phyloP scores from a whole-genome alignment of 306 rosid species.

The Trifolium fragiferum region DNA sequence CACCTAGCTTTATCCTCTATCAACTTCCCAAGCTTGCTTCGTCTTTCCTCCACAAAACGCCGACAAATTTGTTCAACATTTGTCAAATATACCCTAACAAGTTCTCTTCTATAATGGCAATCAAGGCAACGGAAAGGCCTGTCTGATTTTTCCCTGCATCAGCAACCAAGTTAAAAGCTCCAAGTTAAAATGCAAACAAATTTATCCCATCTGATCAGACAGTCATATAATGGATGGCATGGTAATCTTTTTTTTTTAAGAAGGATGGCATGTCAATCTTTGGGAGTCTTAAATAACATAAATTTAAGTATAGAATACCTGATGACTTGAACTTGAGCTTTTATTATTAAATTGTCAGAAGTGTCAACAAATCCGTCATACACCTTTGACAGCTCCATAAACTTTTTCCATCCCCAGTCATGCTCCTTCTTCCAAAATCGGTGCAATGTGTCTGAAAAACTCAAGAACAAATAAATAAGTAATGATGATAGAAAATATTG shows the following conservation, averaged over 20 bases:
- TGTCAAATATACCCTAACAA: conserved; percentile 96
- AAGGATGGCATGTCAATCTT: not conserved
- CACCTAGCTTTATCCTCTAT: conserved; percentile 95
- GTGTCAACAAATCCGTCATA: conserved; percentile 93
- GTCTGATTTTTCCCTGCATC: conserved; percentile 86
- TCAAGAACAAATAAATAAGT: conserved; percentile 38
- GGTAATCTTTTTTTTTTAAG: not conserved
- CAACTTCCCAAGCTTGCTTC: conserved; percentile 89
- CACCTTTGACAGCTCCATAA: conserved; percentile 97
- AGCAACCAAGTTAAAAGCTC: conserved; percentile 44
- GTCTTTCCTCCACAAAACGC: conserved; percentile 95
- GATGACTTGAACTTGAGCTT: conserved; percentile 99
- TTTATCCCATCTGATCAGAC: not conserved
- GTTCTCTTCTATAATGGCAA: conserved; percentile 98
- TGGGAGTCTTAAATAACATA: conserved; percentile 18
- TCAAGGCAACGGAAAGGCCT: conserved; percentile 98
- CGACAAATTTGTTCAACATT: conserved; percentile 99
- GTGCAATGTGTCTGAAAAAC: conserved; percentile 86
- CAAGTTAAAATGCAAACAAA: not conserved
- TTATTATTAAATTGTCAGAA: conserved; percentile 90
- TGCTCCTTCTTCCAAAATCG: conserved; percentile 99
- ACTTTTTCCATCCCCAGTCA: conserved; percentile 99
- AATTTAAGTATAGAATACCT: conserved; percentile 60
- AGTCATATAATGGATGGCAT: not conserved
- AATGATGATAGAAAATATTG: conserved; percentile 11